Conservation (phyloP, 768 basidiomycete species). For the Cubamyces lactineus region DNA sequence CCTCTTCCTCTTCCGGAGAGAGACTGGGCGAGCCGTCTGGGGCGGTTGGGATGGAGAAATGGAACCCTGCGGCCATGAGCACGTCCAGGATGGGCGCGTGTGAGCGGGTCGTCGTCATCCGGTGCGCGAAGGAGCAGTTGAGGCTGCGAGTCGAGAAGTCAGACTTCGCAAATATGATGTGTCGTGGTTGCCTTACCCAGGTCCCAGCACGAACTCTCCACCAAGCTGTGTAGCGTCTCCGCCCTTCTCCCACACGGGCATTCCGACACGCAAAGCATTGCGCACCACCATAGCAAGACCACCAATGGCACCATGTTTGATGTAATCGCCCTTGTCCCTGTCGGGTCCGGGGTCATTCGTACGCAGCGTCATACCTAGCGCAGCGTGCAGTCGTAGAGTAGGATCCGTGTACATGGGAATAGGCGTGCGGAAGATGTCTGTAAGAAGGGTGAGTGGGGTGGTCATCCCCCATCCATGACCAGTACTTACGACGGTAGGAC, state of each 20-base stretch:
- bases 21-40: constrained; percentile 10
- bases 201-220: constrained; percentile 83
- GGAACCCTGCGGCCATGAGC: constrained; percentile 61
- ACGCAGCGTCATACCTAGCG: constrained; percentile 73
- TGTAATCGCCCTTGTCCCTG: constrained; percentile 55
- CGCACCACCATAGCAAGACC: constrained; percentile 77
- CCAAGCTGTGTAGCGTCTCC: constrained; percentile 82
- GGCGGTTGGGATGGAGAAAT: constrained; percentile 17
- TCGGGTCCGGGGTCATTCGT: constrained; percentile 47
- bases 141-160: constrained; percentile 45
- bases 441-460: background rate
- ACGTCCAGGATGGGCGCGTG: constrained; percentile 77
- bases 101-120: constrained; percentile 77
- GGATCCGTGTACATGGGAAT: constrained; percentile 85
- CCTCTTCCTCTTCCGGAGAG: constrained; percentile 34
- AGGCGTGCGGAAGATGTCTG: constrained; percentile 70
- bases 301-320: constrained; percentile 63
- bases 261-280: constrained; percentile 69
- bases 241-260: constrained; percentile 83
- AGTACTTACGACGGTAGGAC: constrained; percentile 63
- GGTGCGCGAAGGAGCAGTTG: constrained; percentile 74
- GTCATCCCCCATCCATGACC: background rate
- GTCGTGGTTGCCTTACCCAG: constrained; percentile 45
- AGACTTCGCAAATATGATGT: background rate
- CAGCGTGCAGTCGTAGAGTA: constrained; percentile 62